A percentile compares a stretch with the other conserved stretches of the same genome.
Conservation (phyloP, 768 basidiomycete genomes). For the Hypholoma sublateritium region DNA sequence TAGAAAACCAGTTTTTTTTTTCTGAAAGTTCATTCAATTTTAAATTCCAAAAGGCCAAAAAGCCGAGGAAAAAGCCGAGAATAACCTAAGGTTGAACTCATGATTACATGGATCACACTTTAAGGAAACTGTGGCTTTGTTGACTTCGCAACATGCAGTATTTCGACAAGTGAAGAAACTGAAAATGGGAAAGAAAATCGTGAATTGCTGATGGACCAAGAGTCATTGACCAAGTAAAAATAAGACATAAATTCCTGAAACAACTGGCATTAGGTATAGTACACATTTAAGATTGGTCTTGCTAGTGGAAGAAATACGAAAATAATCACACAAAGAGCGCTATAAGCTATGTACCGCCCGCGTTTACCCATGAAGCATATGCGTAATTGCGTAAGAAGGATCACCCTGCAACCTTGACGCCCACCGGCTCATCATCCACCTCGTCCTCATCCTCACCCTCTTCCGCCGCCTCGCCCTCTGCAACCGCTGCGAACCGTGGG, state of each 20-base stretch:
- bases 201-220: too few species aligned
- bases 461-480: conserved; percentile 26
- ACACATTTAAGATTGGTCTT: neutral
- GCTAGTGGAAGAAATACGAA: too few species aligned
- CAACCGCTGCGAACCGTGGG: conserved; percentile 19
- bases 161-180: neutral
- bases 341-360: too few species aligned
- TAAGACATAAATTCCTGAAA: neutral
- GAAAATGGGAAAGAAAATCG: neutral
- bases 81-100: too few species aligned
- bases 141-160: neutral
- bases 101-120: too few species aligned
- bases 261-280: neutral
- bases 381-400: neutral
- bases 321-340: too few species aligned
- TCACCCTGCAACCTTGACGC: conserved; percentile 35
- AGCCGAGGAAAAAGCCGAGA: too few species aligned
- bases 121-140: neutral
- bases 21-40: too few species aligned
- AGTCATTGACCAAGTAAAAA: neutral
- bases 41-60: too few species aligned
- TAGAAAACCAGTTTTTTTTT: too few species aligned
- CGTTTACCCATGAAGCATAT: too few species aligned
- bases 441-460: conserved; percentile 28
- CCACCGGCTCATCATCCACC: conserved; percentile 27